Evolutionary conservation across 192 early-diverging fungal genomes (phyloP), one percentile per base, ranked within the genome.

Genomic region (Backusella psychrophila): DNA sequence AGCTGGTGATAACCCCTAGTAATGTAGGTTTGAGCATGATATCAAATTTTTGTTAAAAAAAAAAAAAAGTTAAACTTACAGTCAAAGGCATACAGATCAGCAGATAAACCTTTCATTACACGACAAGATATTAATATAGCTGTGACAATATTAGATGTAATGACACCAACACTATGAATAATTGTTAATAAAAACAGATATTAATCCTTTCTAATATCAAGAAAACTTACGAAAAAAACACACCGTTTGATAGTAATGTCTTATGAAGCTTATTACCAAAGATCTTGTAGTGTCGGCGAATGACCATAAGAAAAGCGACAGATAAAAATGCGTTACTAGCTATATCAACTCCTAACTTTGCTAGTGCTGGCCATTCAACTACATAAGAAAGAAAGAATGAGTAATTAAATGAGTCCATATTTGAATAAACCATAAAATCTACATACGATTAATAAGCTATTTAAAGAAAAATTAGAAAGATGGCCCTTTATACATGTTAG

Each of bases 341-440:
- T 19, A 81, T 36, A 49, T 81, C 80, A 23, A 81, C 21, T 12
- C 80, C 73, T 33, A 81, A 70, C 56, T 81, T 81, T 52, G 80
- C 80, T 52, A 77, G 67, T 7, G 80, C 80, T 14, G 76, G 80
- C 80, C 80, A 81, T 52, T 71, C 52, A 35, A 78, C 80, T 81
- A 26, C 34, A 31, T 38, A 31, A 33, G 41, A 75, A 44, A n/a
- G 11, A 68, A 14, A 46, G 72, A 29, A 23, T n/a, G 8, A 66
- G 7, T 17, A 9, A 49, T 38, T 56, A 26, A 44, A 19, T 34
- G 8, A 42, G 3, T 21, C 11, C 15, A 72, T 53, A 21, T 52
- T 31, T 31, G 26, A 53, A 73, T 23, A 23, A 19, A 3, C 3
- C 6, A 19, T 52, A 39, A 23, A 33, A 49, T 12, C 6, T 11